phyloP scores from a whole-genome alignment of 2,329 filamentous ascomycete genomes.

The Aspergillus hortae region DNA sequence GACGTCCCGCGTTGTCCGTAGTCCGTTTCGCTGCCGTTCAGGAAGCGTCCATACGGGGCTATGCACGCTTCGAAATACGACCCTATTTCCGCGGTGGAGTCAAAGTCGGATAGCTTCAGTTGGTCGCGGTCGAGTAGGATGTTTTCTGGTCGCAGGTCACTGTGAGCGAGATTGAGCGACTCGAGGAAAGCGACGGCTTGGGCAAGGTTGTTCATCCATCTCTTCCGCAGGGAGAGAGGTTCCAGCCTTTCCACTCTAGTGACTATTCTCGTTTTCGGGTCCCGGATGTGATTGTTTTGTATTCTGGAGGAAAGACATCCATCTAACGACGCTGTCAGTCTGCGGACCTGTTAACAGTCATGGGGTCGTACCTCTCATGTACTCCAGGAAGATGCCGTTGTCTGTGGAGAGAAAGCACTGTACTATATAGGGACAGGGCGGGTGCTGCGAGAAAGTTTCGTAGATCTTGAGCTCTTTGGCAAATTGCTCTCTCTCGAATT shows the following conservation, averaged over 20 bases:
- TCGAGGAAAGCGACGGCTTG: slow-evolving; percentile 31
- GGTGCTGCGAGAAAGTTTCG: slow-evolving; percentile 16
- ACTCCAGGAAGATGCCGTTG: slow-evolving; percentile 28
- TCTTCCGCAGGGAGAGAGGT: slow-evolving; percentile 19
- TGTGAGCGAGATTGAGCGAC: slow-evolving; percentile 30
- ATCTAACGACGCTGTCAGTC: slow-evolving; percentile 20
- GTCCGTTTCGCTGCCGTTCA: slow-evolving; percentile 18
- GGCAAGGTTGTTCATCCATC: slow-evolving; percentile 31
- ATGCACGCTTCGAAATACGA: slow-evolving; percentile 21
- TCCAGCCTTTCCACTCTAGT: slow-evolving; percentile 25
- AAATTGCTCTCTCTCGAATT: slow-evolving; percentile 24
- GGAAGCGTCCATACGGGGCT: slow-evolving; percentile 22
- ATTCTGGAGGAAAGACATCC: slow-evolving; percentile 18
- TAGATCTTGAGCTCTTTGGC: slow-evolving; percentile 23
- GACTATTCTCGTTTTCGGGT: slow-evolving; percentile 19
- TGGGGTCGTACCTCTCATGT: slow-evolving; percentile 9
- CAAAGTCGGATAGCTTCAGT: slow-evolving; percentile 28
- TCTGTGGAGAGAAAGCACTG: slow-evolving; percentile 19
- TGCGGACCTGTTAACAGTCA: slow-evolving; percentile 18
- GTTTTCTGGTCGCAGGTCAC: slow-evolving; percentile 31
- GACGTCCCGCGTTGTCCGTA: slow-evolving; percentile 16
- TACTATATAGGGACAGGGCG: slow-evolving; percentile 21
- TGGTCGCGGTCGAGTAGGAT: slow-evolving; percentile 26
- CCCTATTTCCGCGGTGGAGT: slow-evolving; percentile 24
- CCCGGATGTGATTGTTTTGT: slow-evolving; percentile 21